phyloP scores from a whole-genome alignment of 2,329 filamentous ascomycete species.

The Botrytis pseudocinerea region DNA sequence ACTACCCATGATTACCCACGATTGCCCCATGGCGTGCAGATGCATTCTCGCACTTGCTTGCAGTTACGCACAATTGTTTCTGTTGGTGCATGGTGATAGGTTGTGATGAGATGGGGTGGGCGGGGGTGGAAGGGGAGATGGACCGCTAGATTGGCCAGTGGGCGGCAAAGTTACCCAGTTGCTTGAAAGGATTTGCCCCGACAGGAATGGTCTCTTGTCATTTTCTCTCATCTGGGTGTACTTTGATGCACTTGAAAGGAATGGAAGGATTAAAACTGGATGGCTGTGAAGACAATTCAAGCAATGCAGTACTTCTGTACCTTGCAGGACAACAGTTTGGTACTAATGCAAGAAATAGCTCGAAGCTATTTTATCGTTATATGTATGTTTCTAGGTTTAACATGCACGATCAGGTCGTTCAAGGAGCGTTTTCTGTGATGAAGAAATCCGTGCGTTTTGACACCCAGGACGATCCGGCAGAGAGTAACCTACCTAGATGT shows the following conservation, averaged over 20 bases:
- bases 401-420: conserved; percentile 1
- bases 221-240: background rate
- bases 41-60: conserved; percentile 11
- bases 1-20: conserved; percentile 5
- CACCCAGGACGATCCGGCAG: conserved; percentile 1
- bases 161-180: conserved; percentile 21
- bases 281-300: background rate
- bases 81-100: conserved; percentile 23
- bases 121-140: background rate
- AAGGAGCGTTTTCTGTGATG: background rate
- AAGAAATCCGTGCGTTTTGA: conserved; percentile 14
- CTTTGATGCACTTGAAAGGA: background rate
- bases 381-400: background rate
- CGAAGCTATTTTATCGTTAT: background rate
- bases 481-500: conserved; percentile 1
- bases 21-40: background rate
- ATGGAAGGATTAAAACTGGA: conserved; percentile 12
- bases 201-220: conserved; percentile 4
- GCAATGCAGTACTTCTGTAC: background rate
- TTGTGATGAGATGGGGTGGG: conserved; percentile 15
- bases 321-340: background rate
- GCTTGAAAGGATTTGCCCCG: conserved; percentile 5
- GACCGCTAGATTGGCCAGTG: conserved; percentile 13
- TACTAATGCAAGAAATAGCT: background rate
- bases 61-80: background rate